Base-by-base conservation (phyloP, 441 rosid species). In the Arabidopsis hybrid region DNA sequence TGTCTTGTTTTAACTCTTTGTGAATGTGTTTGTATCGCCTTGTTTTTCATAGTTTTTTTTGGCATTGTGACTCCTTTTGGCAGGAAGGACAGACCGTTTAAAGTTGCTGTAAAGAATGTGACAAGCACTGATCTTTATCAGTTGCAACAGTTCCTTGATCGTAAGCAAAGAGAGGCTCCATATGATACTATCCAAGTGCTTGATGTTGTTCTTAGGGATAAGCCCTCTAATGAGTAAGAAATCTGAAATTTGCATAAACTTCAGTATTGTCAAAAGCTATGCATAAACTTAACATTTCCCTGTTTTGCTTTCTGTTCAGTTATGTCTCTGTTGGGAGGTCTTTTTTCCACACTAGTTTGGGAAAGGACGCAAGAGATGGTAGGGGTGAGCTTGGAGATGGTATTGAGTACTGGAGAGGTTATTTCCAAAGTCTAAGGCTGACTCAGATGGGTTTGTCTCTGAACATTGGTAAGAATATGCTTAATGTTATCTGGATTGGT, bases 391-490 rank as follows among this genome's bases (percentile, higher is more conserved):
- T 94, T 1, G 92, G 84, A 3, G 79, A 87, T 38, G 96, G 92
- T 5, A 17, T 86, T 0, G 84, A 86, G 8, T 90, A 73, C 38
- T 91, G 95, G 93, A 65, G 83, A 6, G 96, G 98, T 0, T 90
- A 63, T 12, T 91, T 85, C 53, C 97, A 91, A 73, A 85, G 90
- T 46, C 82, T 92, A 0, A 81, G 97, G 7, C 86, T 86, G 7
- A 85, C 92, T 0, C 97, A 94, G 75, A 85, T 89, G 85, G 98
- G 97, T 1, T 69, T 91, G 3, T 88, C 98, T 0, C 83, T 94
- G 0, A 94, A 94, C 58, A 75, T 90, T 14, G 97, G 98, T 91
- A 78, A 32, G 35, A n/a, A 45, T 3, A 34, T 61, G 2, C 21
- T 49, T 8, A 21, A 21, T 6, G 17, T 36, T 47, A 5, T 71